Evolutionary conservation across 2,329 filamentous ascomycete species (phyloP), one percentile per base, ranked within the genome.

Genomic region (Fusarium heterosporum): DNA sequence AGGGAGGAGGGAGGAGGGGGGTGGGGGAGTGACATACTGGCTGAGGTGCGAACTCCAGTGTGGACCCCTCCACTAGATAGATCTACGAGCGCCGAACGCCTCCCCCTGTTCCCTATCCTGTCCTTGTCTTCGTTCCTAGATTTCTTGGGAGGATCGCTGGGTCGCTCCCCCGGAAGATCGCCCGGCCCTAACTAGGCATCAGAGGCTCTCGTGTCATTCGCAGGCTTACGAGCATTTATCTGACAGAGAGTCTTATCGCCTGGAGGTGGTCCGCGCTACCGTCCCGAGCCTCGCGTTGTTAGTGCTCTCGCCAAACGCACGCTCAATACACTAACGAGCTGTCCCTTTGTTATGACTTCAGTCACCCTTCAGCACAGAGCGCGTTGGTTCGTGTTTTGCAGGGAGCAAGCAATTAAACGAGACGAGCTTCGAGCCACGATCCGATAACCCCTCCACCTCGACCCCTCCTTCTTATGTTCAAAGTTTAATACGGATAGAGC

Each of bases 301-400:
- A 71, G 57, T 56, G 32, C 17, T 49, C 26, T 40, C 19, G 39
- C 34, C 40, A 25, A 4, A 48, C 14, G 30, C 48, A 38, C n/a
- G 32, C 49, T 38, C 42, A 49, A 45, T 47, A 26, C 57, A 54
- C 46, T 69, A 66, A 64, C 64, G 30, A 49, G 25, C 25, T 13
- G 60, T 54, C 65, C 65, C 65, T 68, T 68, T 68, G 66, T 69
- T 68, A 59, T 69, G 61, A 47, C 52, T 46, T 53, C 48, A 59
- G 30, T 49, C 46, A 22, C 65, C 65, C 65, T 69, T 62, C 16
- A 51, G 47, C 30, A 36, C 32, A 34, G 9, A 47, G 51, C 52
- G 56, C 55, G 28, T 39, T 28, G 38, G 55, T 61, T 53, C 61
- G 51, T 28, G 65, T 58, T 69, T 29, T 29, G 19, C 40, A 58